phyloP scores from a whole-genome alignment of 345 rosid species.

The Dovyalis caffra region DNA sequence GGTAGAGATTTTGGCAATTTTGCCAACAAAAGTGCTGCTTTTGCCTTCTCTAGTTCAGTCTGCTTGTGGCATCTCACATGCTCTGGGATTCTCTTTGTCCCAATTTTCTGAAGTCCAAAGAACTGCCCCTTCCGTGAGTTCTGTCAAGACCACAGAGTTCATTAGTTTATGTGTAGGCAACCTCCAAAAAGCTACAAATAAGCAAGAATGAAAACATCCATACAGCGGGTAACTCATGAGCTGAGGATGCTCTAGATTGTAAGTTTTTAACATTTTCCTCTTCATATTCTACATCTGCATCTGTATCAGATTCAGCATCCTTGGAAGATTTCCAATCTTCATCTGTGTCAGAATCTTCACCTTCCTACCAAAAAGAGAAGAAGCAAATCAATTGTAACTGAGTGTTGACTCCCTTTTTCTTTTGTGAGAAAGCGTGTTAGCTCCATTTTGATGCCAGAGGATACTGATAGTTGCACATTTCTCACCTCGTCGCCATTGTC shows the following conservation, averaged over 20 bases:
- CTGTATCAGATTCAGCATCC: conserved; percentile 50
- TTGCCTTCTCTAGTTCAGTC: conserved; percentile 87
- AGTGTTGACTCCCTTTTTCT: background rate
- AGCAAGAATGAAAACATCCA: conserved; percentile 16
- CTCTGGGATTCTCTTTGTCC: conserved; percentile 79
- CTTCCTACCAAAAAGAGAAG: conserved; percentile 37
- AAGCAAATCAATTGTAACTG: conserved; percentile 10
- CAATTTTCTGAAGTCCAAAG: conserved; percentile 84
- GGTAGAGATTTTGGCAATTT: conserved; percentile 83
- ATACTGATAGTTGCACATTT: background rate
- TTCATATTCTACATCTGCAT: conserved; percentile 61
- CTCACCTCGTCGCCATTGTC: conserved; percentile 53
- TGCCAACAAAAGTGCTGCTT: conserved; percentile 75
- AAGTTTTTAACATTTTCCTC: conserved; percentile 41
- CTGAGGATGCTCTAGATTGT: conserved; percentile 34
- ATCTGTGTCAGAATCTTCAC: conserved; percentile 59
- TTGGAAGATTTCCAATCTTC: conserved; percentile 65
- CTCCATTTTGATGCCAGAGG: background rate
- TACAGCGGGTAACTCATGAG: conserved; percentile 62
- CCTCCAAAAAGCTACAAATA: conserved; percentile 11
- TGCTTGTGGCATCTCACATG: conserved; percentile 83
- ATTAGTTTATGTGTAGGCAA: conserved; percentile 5
- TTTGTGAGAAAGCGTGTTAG: too few relatives aligned
- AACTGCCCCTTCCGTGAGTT: conserved; percentile 71
- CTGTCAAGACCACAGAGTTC: conserved; percentile 34